Percentiles rank a stretch among this genome's conserved stretches.
phyloP scores from a whole-genome alignment of 2,329 filamentous ascomycete genomes.

The Scorias spongiosa region DNA sequence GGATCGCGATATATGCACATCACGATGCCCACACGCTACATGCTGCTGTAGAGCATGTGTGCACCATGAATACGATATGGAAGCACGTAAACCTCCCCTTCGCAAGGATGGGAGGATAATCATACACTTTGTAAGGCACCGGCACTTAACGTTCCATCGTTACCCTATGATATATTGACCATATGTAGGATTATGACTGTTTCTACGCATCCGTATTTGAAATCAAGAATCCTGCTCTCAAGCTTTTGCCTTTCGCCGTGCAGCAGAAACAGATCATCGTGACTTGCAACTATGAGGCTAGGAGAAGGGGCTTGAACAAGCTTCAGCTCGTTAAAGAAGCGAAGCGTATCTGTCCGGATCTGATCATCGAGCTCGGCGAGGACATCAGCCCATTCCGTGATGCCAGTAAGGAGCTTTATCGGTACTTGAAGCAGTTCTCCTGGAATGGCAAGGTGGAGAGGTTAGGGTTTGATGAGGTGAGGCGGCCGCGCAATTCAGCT shows the following conservation, averaged over 20 bases:
- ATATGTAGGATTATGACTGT: conserved; percentile 53
- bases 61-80: background rate
- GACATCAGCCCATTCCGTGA: conserved; percentile 75
- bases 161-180: too few relatives aligned
- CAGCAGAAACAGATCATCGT: conserved; percentile 89
- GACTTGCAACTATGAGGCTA: conserved; percentile 87
- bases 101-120: conserved; percentile 53
- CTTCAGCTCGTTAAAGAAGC: conserved; percentile 76
- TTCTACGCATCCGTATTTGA: conserved; percentile 92
- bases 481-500: too few relatives aligned
- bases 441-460: conserved; percentile 70
- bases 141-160: background rate
- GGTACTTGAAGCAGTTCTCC: conserved; percentile 54
- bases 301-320: conserved; percentile 56
- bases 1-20: too few relatives aligned
- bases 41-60: too few relatives aligned
- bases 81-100: conserved; percentile 4
- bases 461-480: conserved; percentile 78
- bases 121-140: conserved; percentile 57
- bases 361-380: conserved; percentile 75
- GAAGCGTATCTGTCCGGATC: conserved; percentile 62
- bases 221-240: conserved; percentile 59
- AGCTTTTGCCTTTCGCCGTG: conserved; percentile 60
- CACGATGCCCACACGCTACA: too few relatives aligned
- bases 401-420: conserved; percentile 66